phyloP scores from a whole-genome alignment of 768 basidiomycete genomes.

The Tricholomella constricta region DNA sequence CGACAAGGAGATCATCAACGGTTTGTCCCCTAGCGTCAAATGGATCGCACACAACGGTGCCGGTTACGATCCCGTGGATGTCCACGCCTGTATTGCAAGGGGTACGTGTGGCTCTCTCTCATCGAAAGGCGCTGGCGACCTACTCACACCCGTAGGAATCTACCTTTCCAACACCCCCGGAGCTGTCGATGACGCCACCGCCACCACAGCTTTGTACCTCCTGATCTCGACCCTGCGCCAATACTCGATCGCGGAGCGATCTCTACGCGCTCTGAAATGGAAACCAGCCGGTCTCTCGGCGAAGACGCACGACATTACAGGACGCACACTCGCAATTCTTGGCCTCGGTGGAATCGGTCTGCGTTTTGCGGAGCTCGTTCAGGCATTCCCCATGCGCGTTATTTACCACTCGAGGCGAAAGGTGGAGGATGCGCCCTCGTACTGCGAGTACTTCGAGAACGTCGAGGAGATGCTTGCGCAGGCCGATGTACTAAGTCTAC shows the following conservation, averaged over 20 bases:
- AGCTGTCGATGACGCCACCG: constrained; percentile 89
- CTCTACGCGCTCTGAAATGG: constrained; percentile 59
- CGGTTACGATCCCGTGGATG: constrained; percentile 88
- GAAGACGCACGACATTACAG: constrained; percentile 62
- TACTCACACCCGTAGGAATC: constrained; percentile 50
- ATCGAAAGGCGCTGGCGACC: background rate
- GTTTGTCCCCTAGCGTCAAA: constrained; percentile 66
- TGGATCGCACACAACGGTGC: constrained; percentile 95
- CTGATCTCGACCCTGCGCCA: constrained; percentile 77
- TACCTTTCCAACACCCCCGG: constrained; percentile 86
- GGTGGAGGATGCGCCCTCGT: constrained; percentile 59
- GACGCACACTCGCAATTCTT: constrained; percentile 70
- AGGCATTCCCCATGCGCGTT: constrained; percentile 87
- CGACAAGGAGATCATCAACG: constrained; percentile 75
- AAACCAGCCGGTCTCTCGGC: constrained; percentile 52
- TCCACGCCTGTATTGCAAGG: constrained; percentile 67
- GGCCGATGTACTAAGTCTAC: constrained; percentile 84
- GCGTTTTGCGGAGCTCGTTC: constrained; percentile 68
- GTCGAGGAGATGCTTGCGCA: constrained; percentile 65
- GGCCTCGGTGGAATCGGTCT: constrained; percentile 79
- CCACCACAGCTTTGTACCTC: constrained; percentile 85
- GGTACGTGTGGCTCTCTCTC: constrained; percentile 40
- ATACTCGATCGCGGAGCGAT: constrained; percentile 65
- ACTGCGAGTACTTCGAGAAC: constrained; percentile 73
- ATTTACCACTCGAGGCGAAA: constrained; percentile 75